phyloP scores from a whole-genome alignment of 2,329 filamentous ascomycete genomes.

The Lecanosticta acicola region DNA sequence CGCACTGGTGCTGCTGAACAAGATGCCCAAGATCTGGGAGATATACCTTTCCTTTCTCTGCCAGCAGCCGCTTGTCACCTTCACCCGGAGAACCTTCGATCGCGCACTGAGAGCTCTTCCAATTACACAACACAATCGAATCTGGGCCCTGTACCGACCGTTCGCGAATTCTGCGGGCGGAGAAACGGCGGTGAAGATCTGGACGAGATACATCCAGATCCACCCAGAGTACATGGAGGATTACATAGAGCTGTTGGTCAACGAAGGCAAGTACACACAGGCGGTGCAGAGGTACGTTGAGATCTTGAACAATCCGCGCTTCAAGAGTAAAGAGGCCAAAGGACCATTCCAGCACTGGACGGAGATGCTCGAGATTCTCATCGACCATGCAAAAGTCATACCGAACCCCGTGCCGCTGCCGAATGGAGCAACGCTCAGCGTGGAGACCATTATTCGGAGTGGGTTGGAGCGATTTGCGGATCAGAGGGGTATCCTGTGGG shows the following conservation, averaged over 20 bases:
- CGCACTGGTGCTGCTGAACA: conserved; percentile 87
- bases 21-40: conserved; percentile 98
- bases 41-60: conserved; percentile 91
- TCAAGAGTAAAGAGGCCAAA: conserved; percentile 88
- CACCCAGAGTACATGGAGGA: conserved; percentile 94
- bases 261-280: conserved; percentile 80
- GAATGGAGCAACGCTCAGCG: conserved; percentile 76
- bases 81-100: conserved; percentile 83
- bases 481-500: conserved; percentile 92
- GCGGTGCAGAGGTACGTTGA: conserved; percentile 88
- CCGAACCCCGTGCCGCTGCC: conserved; percentile 71
- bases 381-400: conserved; percentile 63
- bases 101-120: conserved; percentile 85
- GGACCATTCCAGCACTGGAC: conserved; percentile 96
- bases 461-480: conserved; percentile 87
- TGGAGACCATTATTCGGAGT: conserved; percentile 86
- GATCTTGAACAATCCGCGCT: conserved; percentile 82
- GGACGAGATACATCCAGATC: conserved; percentile 93
- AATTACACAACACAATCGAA: conserved; percentile 88
- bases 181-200: conserved; percentile 85
- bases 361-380: conserved; percentile 92
- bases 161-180: conserved; percentile 90
- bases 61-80: conserved; percentile 84
- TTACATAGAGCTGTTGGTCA: conserved; percentile 81
- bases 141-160: conserved; percentile 85